These are phyloP conservation scores for Leccinellum rugosiceps DNA, from an alignment of 768 basidiomycete genomes.

Conservation along the genomic window DNA sequence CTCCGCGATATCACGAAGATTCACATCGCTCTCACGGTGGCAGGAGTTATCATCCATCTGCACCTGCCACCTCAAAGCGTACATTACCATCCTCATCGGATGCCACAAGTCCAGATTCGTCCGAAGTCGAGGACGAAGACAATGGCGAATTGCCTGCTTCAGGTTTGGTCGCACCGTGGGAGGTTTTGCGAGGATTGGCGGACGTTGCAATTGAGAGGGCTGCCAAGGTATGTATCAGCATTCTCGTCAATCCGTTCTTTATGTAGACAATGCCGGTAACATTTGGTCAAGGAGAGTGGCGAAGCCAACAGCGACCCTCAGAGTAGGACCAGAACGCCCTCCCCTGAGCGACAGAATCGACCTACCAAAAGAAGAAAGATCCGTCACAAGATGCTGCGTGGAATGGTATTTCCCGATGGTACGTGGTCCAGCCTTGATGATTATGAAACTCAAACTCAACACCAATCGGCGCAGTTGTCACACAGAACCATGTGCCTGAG, in stretches of 20 bases:
- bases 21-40: slow-evolving; percentile 28
- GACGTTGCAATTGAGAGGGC: slow-evolving; percentile 80
- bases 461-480: slow-evolving; percentile 56
- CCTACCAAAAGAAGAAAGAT: slow-evolving; percentile 73
- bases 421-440: slow-evolving; percentile 4
- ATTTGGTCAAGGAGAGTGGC: slow-evolving; percentile 60
- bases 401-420: slow-evolving; percentile 79
- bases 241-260: not conserved
- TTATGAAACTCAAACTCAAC: slow-evolving; percentile 1
- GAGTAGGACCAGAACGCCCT: slow-evolving; percentile 70
- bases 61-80: slow-evolving; percentile 50
- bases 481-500: slow-evolving; percentile 77
- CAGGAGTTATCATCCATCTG: slow-evolving; percentile 33
- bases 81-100: slow-evolving; percentile 60
- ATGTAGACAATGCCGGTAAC: slow-evolving; percentile 7
- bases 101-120: slow-evolving; percentile 75
- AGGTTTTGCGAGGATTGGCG: slow-evolving; percentile 76
- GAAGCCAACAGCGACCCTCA: slow-evolving; percentile 67
- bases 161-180: slow-evolving; percentile 84
- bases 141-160: slow-evolving; percentile 75
- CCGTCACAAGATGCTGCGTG: slow-evolving; percentile 55
- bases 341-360: slow-evolving; percentile 65
- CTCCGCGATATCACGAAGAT: slow-evolving; percentile 53
- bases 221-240: slow-evolving; percentile 52
- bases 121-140: slow-evolving; percentile 82